Conservation (phyloP, 108 stramenopile genomes). For the Cyclotella distinguenda region DNA sequence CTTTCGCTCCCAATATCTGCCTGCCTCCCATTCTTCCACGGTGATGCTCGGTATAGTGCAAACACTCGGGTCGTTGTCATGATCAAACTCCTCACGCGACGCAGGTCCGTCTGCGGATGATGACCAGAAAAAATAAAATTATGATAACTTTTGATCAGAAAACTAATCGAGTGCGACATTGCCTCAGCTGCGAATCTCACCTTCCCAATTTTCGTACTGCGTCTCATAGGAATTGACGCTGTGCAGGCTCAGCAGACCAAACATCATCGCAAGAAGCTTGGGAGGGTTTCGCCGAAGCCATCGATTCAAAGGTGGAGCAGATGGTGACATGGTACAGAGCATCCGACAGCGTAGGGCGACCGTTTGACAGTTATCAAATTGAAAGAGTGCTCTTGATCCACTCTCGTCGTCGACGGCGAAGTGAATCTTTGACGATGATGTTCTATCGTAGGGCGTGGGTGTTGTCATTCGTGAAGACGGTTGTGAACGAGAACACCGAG, state of each 20-base stretch:
- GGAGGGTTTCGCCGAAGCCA: neutral
- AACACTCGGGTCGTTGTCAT: conserved; percentile 34
- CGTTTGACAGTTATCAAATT: no score
- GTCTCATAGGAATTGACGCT: conserved; percentile 10
- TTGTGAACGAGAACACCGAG: no score
- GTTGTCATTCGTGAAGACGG: no score
- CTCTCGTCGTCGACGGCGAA: no score
- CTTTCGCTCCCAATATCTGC: conserved; percentile 35
- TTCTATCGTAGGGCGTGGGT: no score
- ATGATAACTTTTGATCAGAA: no score
- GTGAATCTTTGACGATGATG: no score
- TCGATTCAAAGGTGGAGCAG: neutral
- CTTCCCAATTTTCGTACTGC: conserved; percentile 18
- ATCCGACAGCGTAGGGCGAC: no score
- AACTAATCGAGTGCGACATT: no score
- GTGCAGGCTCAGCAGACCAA: neutral
- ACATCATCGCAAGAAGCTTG: neutral
- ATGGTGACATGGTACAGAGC: no score
- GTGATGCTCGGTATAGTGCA: conserved; percentile 27
- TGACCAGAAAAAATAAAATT: neutral
- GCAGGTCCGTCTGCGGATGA: conserved; percentile 25
- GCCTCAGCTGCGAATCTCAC: no score
- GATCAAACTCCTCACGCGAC: conserved; percentile 39
- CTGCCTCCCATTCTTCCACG: conserved; percentile 42
- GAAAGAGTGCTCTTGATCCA: no score